A percentile compares a stretch with the other conserved stretches of the same genome.
These are phyloP conservation scores for Fusarium sp. DNA, from an alignment of 2,329 filamentous ascomycete species.

Conservation along the genomic window DNA sequence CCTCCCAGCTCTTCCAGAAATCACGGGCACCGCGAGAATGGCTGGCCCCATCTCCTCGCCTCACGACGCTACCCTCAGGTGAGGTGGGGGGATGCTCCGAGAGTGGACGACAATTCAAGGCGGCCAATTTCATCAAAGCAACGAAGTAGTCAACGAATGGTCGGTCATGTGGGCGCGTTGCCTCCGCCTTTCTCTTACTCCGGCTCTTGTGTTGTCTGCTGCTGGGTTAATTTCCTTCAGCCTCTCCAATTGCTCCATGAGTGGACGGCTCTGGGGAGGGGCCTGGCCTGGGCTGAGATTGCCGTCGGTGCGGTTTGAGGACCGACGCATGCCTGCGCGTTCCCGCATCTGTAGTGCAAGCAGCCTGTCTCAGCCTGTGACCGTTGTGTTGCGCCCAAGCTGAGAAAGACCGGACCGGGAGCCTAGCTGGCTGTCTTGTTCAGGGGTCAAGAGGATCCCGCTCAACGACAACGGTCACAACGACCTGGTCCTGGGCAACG, in stretches of 20 bases:
- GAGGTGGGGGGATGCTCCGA: slow-evolving; percentile 36
- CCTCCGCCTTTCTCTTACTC: slow-evolving; percentile 7
- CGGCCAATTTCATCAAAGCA: slow-evolving; percentile 37
- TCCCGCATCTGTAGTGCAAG: slow-evolving; percentile 39
- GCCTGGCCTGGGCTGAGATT: slow-evolving; percentile 45
- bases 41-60: slow-evolving; percentile 4
- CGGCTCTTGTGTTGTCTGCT: slow-evolving; percentile 15
- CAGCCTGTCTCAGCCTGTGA: slow-evolving; percentile 44
- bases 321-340: slow-evolving; percentile 35
- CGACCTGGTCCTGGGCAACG: slow-evolving; percentile 25
- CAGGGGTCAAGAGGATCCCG: slow-evolving; percentile 22
- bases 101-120: slow-evolving; percentile 23
- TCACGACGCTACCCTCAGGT: slow-evolving; percentile 39
- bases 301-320: slow-evolving; percentile 45
- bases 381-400: slow-evolving; percentile 41
- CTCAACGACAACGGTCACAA: slow-evolving; percentile 27
- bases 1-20: background rate
- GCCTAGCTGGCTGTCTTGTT: slow-evolving; percentile 17
- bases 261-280: slow-evolving; percentile 13
- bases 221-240: slow-evolving; percentile 33
- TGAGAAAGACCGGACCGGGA: slow-evolving; percentile 25
- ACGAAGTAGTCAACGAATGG: slow-evolving; percentile 16
- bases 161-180: slow-evolving; percentile 32
- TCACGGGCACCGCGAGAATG: background rate
- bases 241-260: slow-evolving; percentile 35